A percentile compares a stretch with the other conserved stretches of the same genome.
These are phyloP conservation scores for Lactarius indigo DNA, from an alignment of 768 basidiomycete genomes.

Conservation along the genomic window DNA sequence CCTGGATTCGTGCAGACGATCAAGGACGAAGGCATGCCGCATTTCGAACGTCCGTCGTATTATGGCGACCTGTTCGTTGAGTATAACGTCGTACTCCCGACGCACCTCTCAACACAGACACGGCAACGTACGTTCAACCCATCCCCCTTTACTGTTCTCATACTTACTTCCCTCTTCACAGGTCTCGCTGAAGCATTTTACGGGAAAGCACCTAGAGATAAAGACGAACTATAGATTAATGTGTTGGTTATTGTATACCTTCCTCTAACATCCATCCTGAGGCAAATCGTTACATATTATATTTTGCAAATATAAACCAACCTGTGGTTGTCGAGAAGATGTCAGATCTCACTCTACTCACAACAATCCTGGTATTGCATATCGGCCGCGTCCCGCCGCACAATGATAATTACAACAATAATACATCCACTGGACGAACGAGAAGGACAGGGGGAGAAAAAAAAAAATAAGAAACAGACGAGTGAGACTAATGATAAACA, in stretches of 20 bases:
- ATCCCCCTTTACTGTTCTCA: neutral
- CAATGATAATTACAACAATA: slow-evolving; percentile 27
- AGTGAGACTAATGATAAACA: slow-evolving; percentile 17
- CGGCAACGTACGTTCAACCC: slow-evolving; percentile 63
- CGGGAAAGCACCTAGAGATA: slow-evolving; percentile 24
- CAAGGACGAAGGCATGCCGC: slow-evolving; percentile 87
- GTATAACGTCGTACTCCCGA: slow-evolving; percentile 88
- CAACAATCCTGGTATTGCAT: slow-evolving; percentile 23
- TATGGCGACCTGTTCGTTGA: slow-evolving; percentile 89
- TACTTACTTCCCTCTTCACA: neutral
- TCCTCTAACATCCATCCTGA: neutral
- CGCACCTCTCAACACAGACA: slow-evolving; percentile 60
- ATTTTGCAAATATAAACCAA: neutral
- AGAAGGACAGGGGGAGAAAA: slow-evolving; percentile 10
- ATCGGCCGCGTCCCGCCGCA: slow-evolving; percentile 20
- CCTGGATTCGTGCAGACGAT: slow-evolving; percentile 88
- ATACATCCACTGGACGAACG: slow-evolving; percentile 27
- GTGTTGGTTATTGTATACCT: slow-evolving; percentile 18
- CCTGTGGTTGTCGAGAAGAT: neutral
- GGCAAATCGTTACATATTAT: neutral
- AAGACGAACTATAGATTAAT: slow-evolving; percentile 26
- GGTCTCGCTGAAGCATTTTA: slow-evolving; percentile 26
- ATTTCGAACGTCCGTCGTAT: slow-evolving; percentile 46
- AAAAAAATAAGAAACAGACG: slow-evolving; percentile 7
- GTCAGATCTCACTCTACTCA: neutral